phyloP scores from a whole-genome alignment of 495 filamentous ascomycete genomes.

The Aspergillus coremiiformis region DNA sequence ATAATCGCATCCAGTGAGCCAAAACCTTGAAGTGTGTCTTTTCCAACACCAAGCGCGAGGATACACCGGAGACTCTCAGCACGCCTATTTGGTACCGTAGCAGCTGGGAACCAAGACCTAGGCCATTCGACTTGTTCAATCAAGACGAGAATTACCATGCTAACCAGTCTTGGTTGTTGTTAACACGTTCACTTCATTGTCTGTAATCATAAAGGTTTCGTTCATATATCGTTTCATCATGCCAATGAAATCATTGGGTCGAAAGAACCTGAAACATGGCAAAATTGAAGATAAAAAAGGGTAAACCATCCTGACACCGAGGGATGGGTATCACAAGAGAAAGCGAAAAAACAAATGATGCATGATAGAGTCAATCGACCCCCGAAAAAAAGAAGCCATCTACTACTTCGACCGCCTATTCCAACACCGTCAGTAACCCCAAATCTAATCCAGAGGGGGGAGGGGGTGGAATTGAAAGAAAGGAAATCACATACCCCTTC shows the following conservation, averaged over 20 bases:
- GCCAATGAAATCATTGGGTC: neutral
- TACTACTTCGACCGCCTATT: neutral
- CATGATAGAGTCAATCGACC: neutral
- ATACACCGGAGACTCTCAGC: constrained; percentile 28
- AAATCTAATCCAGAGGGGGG: neutral
- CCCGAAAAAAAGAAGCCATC: neutral
- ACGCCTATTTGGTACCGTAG: constrained; percentile 30
- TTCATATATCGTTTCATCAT: neutral
- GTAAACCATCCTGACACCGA: neutral
- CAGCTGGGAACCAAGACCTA: constrained; percentile 26
- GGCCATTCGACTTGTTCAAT: constrained; percentile 25
- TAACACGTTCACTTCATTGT: neutral
- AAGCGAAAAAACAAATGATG: neutral
- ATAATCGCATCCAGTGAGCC: constrained; percentile 35
- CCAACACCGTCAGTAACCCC: neutral
- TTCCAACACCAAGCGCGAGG: constrained; percentile 14
- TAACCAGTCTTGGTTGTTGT: neutral
- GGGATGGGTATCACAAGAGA: neutral
- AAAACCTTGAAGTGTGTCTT: constrained; percentile 40
- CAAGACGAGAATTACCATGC: constrained; percentile 29
- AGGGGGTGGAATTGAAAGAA: neutral
- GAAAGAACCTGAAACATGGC: neutral
- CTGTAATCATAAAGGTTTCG: neutral
- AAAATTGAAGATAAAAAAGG: neutral
- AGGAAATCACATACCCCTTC: constrained; percentile 21